Percentiles rank a stretch among this genome's conserved stretches.
Conservation (phyloP, 1,139 yeast species). For the Candida tetrigidarum region DNA sequence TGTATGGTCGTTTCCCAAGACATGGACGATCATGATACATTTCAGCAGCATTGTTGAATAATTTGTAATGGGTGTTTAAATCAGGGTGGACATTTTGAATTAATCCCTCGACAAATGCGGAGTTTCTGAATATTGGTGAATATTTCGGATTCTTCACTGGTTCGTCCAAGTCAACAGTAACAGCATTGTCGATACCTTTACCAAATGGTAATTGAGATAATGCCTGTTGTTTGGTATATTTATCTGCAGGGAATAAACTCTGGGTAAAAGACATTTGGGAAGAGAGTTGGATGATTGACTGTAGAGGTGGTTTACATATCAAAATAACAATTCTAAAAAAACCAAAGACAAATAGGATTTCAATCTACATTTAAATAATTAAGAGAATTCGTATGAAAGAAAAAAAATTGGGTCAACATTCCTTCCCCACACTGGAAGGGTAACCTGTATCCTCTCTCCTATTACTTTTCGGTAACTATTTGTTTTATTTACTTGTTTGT, state of each 20-base stretch:
- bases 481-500: too few relatives aligned
- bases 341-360: too few relatives aligned
- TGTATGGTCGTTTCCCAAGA: constrained; percentile 31
- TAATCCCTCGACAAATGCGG: constrained; percentile 14
- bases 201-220: constrained; percentile 20
- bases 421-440: too few relatives aligned
- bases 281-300: too few relatives aligned
- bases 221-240: constrained; percentile 16
- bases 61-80: constrained; percentile 31
- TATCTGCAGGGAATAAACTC: constrained; percentile 7
- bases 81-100: constrained; percentile 22
- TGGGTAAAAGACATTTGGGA: not conserved
- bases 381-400: too few relatives aligned
- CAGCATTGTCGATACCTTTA: constrained; percentile 10
- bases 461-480: too few relatives aligned
- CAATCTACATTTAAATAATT: too few relatives aligned
- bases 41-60: constrained; percentile 30
- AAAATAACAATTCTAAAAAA: too few relatives aligned
- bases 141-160: constrained; percentile 11
- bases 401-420: too few relatives aligned
- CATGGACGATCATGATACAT: constrained; percentile 28
- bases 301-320: too few relatives aligned
- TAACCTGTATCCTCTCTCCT: too few relatives aligned
- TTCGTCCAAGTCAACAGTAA: constrained; percentile 10
- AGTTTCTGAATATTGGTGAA: constrained; percentile 19